Base-by-base conservation (phyloP, 2,329 filamentous ascomycete species). In the Colletotrichum noveboracense region DNA sequence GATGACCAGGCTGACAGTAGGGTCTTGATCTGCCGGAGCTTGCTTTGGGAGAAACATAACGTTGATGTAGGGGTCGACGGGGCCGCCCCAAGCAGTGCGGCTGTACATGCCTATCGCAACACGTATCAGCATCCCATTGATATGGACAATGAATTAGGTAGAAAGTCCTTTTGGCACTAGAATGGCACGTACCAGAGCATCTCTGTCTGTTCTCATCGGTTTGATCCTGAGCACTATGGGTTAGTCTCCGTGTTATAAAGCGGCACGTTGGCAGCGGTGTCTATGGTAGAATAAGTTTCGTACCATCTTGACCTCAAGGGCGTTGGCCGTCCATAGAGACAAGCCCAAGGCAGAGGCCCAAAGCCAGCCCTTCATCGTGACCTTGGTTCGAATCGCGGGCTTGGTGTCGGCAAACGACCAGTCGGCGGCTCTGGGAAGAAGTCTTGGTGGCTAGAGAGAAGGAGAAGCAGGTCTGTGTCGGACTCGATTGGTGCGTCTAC, bases 41-140 rank as follows among this genome's bases (percentile, higher is more conserved):
- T 88, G 82, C 86, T 89, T 85, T 78, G 91, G 89, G 55, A 94
- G 86, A 81, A 98, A 97, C 82, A 95, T 95, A 83, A 95, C 90
- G 79, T 94, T 90, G 83, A 98, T 98, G 86, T 95, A 98, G 24
- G 96, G 96, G 80, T 98, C 95, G 76, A 95, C 91, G 43, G 92
- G 91, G 75, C 96, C 96, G 80, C 95, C 95, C 96, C 96, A 98
- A 66, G 94, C 91, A 81, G 92, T 94, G 83, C 92, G 93, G 86
- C 94, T 96, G 88, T 98, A 98, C 96, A 98, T 98, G 87, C 96
- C 95, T 88, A 36, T 18, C 24, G 66, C 12, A 21, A 16, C 6
- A 64, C 36, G 13, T 36, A 64, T 64, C 24, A 64, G n/a, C 21
- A 64, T 64, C 34, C 12, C 43, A 52, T 52, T 52, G 43, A 52